These are phyloP conservation scores for Rhazya stricta DNA, from an alignment of 257 asterid genomes.

Conservation along the genomic window DNA sequence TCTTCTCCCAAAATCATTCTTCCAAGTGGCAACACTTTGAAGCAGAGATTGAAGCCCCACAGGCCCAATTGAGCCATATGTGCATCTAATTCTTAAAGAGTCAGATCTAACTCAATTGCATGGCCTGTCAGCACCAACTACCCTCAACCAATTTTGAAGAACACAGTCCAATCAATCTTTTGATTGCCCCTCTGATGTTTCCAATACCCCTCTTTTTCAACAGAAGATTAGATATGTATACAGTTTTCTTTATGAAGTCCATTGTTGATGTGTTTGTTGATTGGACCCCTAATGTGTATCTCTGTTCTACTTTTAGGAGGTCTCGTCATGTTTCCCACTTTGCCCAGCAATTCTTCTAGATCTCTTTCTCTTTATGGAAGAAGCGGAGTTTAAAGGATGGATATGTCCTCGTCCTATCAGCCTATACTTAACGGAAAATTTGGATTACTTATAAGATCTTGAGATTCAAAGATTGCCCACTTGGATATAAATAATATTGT, in stretches of 20 bases:
- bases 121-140: conserved; percentile 4
- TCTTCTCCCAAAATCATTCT: not conserved
- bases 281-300: not conserved
- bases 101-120: conserved; percentile 4
- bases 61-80: no score
- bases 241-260: not conserved
- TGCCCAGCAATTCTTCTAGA: not conserved
- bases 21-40: conserved; percentile 9
- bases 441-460: no score
- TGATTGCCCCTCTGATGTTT: no score
- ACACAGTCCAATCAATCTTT: no score
- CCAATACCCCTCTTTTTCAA: no score
- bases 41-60: not conserved
- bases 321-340: conserved; percentile 19
- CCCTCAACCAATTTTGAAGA: no score
- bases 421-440: no score
- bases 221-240: no score
- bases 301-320: conserved; percentile 12
- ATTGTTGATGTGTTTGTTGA: not conserved
- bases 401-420: no score
- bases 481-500: no score
- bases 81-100: not conserved
- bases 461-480: not conserved
- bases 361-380: not conserved
- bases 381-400: no score